Conservation (phyloP, 1,284 basidiomycete species). For the Mycosarcoma maydis region DNA sequence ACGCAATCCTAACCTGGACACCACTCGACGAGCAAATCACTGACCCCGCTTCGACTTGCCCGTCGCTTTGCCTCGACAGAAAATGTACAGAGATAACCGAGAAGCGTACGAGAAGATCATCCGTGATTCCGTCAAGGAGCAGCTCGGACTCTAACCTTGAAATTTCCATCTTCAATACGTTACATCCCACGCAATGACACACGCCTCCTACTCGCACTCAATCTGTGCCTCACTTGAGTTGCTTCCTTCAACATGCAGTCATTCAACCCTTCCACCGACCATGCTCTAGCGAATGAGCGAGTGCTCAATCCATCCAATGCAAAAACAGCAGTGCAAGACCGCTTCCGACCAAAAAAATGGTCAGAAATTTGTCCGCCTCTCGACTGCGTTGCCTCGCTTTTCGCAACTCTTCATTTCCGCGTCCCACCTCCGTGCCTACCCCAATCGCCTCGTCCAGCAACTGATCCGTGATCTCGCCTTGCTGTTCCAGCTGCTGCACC, state of each 20-base stretch:
- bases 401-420: constrained; percentile 83
- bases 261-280: no score
- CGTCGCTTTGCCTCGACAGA: constrained; percentile 30
- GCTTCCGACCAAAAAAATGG: constrained; percentile 85
- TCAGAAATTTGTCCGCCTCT: constrained; percentile 82
- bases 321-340: constrained; percentile 85
- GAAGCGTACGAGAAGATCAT: constrained; percentile 63
- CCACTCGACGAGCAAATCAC: no score
- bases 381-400: constrained; percentile 83
- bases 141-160: constrained; percentile 57
- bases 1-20: no score
- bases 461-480: constrained; percentile 88
- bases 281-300: no score
- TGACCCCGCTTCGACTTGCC: not conserved
- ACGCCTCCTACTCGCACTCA: no score
- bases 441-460: constrained; percentile 87
- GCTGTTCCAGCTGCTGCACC: constrained; percentile 81
- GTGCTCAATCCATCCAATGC: constrained; percentile 70
- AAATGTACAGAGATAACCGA: constrained; percentile 64
- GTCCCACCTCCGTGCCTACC: constrained; percentile 81
- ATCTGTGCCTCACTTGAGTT: no score
- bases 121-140: constrained; percentile 59
- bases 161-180: not conserved
- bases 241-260: no score
- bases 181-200: no score